A percentile compares a stretch with the other conserved stretches of the same genome.
Evolutionary conservation across 1,284 basidiomycete genomes (phyloP).

Genomic region (Trichosporon ovoides): DNA sequence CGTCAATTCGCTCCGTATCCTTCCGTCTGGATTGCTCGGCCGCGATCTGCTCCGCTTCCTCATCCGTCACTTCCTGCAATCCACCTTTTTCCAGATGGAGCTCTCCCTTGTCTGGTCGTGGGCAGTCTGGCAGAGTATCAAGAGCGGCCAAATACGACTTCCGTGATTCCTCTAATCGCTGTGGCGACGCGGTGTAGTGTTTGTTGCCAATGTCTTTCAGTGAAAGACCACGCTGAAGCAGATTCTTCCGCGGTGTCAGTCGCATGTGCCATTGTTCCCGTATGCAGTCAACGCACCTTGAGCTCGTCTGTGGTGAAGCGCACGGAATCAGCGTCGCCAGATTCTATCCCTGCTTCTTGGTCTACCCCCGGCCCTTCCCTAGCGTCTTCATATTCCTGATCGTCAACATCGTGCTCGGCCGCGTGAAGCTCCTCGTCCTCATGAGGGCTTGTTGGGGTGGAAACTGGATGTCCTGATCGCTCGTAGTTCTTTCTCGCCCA

Average conservation of each 20-base stretch:
- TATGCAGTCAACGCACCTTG: conserved; percentile 18
- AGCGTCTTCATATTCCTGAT: conserved; percentile 4
- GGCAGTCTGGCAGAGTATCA: conserved; percentile 20
- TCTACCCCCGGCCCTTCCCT: conserved; percentile 27
- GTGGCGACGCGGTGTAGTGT: conserved; percentile 31
- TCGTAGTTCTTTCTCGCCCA: conserved; percentile 25
- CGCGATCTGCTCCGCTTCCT: conserved; percentile 31
- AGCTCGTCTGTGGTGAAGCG: conserved; percentile 27
- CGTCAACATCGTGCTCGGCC: background rate
- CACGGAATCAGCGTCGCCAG: conserved; percentile 21
- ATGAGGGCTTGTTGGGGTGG: background rate
- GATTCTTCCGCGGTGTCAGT: conserved; percentile 18
- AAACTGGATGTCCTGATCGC: background rate
- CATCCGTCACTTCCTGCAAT: conserved; percentile 41
- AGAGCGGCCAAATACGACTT: conserved; percentile 32
- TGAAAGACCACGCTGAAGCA: conserved; percentile 21
- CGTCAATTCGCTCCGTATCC: conserved; percentile 21
- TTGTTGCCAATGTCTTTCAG: conserved; percentile 40
- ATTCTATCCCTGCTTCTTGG: conserved; percentile 35
- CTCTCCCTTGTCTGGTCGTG: background rate
- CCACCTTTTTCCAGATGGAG: conserved; percentile 13
- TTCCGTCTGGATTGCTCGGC: conserved; percentile 8
- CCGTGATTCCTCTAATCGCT: conserved; percentile 28
- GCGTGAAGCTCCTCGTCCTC: conserved; percentile 3
- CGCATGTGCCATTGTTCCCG: too few relatives aligned